Evolutionary conservation across 176 grass and related monocot species (phyloP), one percentile per base, ranked within the genome.

Genomic region (Sorghum bicolor): DNA sequence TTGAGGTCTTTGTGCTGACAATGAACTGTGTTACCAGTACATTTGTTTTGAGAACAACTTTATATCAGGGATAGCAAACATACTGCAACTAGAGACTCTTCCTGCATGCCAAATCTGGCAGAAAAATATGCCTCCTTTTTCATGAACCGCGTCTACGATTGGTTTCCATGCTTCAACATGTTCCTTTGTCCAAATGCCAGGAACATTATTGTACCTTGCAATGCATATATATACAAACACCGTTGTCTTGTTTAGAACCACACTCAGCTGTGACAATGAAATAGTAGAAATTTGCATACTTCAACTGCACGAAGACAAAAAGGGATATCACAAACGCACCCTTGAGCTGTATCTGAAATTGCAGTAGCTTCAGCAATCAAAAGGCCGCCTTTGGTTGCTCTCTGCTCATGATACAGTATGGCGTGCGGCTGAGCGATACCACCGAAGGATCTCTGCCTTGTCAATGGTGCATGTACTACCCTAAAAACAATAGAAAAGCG

Each of bases 101-200:
- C 87, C 89, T 19, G 71, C 87, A 20, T 92, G 92, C 84, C 87
- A 92, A 82, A 94, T 84, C 48, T 92, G 89, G 71, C 84, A 89
- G 70, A 94, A 94, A 80, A 94, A 90, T 68, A 92, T 48, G 10
- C 89, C 87, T 68, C 92, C 89, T 72, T 92, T 86, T 3, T n/a
- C 41, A 76, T 89, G 92, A 78, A 94, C 89, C 1, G 72, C 84
- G 26, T 89, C 65, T 6, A 92, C 84, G 14, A 92, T 92, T 25
- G 92, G 89, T 58, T 88, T 91, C 92, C 92, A 94, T 79, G 77
- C 84, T 89, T 90, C 89, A 50, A 94, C 84, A 7, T 92, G 92
- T 26, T 89, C 77, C 74, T 80, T 90, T 39, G 81, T 90, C 92
- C 89, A 94, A 82, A 92, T 90, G 0, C 92, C 89, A 53, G 89